Evolutionary conservation across 768 basidiomycete species (phyloP).

Genomic region (Lactarius akahatsu): DNA sequence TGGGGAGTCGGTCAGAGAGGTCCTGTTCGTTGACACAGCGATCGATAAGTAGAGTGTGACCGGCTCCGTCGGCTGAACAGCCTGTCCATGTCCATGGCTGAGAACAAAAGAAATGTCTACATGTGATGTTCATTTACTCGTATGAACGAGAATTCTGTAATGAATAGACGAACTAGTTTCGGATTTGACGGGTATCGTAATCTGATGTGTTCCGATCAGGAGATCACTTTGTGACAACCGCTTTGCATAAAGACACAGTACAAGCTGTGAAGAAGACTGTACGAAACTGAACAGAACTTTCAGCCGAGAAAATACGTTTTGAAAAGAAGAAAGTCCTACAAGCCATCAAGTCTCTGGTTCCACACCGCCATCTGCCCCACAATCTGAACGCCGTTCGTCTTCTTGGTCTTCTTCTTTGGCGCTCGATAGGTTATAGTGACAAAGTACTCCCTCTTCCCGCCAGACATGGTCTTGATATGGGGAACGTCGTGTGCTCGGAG

Average conservation of each 20-base stretch:
- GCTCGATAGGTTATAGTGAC: not conserved
- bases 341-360: not conserved
- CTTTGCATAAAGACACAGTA: not conserved
- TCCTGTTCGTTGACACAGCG: not conserved
- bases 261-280: not conserved
- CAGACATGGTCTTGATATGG: not conserved
- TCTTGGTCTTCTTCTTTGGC: not conserved
- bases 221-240: not conserved
- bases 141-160: not conserved
- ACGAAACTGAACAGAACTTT: not conserved
- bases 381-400: not conserved
- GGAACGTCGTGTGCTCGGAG: not conserved
- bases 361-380: not conserved
- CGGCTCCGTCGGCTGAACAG: not conserved
- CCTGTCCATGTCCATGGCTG: not conserved
- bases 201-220: not conserved
- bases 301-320: not conserved
- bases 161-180: not conserved
- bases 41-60: not conserved
- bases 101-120: not conserved
- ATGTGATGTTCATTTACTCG: not conserved
- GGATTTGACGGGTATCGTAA: not conserved
- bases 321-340: not conserved
- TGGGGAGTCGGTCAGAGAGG: not conserved
- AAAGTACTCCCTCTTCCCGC: not conserved